A percentile compares a stretch with the other conserved stretches of the same genome.
These are phyloP conservation scores for Leucocoprinus leucothites DNA, from an alignment of 768 basidiomycete genomes.

Conservation along the genomic window DNA sequence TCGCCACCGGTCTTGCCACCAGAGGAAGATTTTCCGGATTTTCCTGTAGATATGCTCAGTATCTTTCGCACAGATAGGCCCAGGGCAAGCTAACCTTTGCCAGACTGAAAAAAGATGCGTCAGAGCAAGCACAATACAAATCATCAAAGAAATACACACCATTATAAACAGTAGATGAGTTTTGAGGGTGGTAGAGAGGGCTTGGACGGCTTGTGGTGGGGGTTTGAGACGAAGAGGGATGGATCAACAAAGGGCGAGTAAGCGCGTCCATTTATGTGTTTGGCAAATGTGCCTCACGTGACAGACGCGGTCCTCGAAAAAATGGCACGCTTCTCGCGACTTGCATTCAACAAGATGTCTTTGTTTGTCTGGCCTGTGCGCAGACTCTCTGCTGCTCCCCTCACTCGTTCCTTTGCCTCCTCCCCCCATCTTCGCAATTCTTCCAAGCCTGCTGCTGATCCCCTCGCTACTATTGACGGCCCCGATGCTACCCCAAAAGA, in stretches of 20 bases:
- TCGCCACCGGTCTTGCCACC: constrained; percentile 62
- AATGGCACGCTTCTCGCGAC: constrained; percentile 10
- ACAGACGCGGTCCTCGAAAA: constrained; percentile 16
- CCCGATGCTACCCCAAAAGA: constrained; percentile 15
- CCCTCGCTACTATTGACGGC: neutral
- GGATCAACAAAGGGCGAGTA: constrained; percentile 26
- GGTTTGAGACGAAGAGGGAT: constrained; percentile 31
- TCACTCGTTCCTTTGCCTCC: constrained; percentile 1
- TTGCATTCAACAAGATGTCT: constrained; percentile 14
- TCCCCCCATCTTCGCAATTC: constrained; percentile 1
- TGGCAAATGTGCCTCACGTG: constrained; percentile 31
- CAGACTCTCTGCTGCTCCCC: neutral
- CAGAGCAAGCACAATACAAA: neutral
- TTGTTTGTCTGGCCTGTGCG: constrained; percentile 17
- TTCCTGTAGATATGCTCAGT: constrained; percentile 17
- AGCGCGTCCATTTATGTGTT: constrained; percentile 42
- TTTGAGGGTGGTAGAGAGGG: neutral
- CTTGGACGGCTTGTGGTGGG: constrained; percentile 27
- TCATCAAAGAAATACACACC: neutral
- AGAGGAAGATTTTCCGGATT: constrained; percentile 64
- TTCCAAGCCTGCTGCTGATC: neutral
- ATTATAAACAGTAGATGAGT: constrained; percentile 9
- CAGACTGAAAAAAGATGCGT: constrained; percentile 8
- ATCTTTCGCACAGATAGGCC: neutral
- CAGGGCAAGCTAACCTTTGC: constrained; percentile 5